These are phyloP conservation scores for Oligophagozyma castellii DNA, from an alignment of 1,139 yeast genomes.

Conservation along the genomic window DNA sequence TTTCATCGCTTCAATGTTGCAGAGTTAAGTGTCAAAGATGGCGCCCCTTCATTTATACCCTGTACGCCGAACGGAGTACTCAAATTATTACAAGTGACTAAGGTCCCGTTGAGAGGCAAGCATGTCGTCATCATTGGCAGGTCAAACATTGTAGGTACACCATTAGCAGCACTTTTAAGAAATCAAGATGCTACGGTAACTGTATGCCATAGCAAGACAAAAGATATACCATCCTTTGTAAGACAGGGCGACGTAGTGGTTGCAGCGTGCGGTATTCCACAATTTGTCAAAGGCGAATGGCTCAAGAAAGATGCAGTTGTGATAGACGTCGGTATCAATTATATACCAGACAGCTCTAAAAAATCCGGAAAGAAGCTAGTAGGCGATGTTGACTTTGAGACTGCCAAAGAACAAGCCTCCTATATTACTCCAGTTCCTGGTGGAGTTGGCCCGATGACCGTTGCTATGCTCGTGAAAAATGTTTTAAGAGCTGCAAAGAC, in stretches of 20 bases:
- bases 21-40: constrained; percentile 60
- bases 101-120: constrained; percentile 45
- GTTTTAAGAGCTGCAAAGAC: constrained; percentile 71
- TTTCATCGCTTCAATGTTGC: constrained; percentile 66
- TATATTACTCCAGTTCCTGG: constrained; percentile 95
- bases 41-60: constrained; percentile 57
- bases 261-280: constrained; percentile 66
- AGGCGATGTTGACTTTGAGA: constrained; percentile 62
- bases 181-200: constrained; percentile 69
- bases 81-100: constrained; percentile 51
- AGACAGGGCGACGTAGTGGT: constrained; percentile 56
- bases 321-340: constrained; percentile 72
- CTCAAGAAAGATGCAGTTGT: constrained; percentile 55
- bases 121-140: constrained; percentile 70
- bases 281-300: constrained; percentile 60
- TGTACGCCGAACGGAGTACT: constrained; percentile 74
- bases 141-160: constrained; percentile 75
- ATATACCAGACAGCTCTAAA: constrained; percentile 46
- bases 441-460: constrained; percentile 99
- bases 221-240: constrained; percentile 38
- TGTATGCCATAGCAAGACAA: constrained; percentile 49
- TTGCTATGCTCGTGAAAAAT: constrained; percentile 85
- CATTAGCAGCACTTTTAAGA: constrained; percentile 58
- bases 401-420: constrained; percentile 43
- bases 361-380: constrained; percentile 56